These are phyloP conservation scores for Phaffia australis DNA, from an alignment of 768 basidiomycete genomes.

Conservation along the genomic window DNA sequence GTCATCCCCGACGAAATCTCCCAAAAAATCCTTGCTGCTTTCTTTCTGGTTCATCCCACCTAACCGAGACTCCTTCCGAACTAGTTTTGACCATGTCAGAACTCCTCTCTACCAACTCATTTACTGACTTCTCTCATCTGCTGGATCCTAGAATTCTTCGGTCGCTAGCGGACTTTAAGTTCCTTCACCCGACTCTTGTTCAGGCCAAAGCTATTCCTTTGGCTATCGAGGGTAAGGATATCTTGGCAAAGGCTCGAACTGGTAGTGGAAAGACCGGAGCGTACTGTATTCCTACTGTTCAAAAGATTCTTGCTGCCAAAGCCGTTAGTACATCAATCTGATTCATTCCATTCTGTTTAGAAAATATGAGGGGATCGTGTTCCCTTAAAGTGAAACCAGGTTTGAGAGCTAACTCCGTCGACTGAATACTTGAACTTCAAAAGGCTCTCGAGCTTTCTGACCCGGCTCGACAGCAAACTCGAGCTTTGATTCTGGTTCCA, in stretches of 20 bases:
- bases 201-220: slow-evolving; percentile 86
- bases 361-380: not conserved
- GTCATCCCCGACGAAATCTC: too few species aligned
- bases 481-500: slow-evolving; percentile 51
- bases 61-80: too few species aligned
- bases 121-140: slow-evolving; percentile 55
- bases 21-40: too few species aligned
- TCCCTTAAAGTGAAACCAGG: too few species aligned
- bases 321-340: slow-evolving; percentile 52
- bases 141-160: slow-evolving; percentile 76
- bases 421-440: not conserved
- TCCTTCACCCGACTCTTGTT: slow-evolving; percentile 81
- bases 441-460: slow-evolving; percentile 23
- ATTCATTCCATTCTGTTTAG: not conserved
- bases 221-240: slow-evolving; percentile 71
- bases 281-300: slow-evolving; percentile 80
- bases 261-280: slow-evolving; percentile 97
- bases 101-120: slow-evolving; percentile 33
- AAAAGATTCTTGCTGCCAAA: slow-evolving; percentile 75
- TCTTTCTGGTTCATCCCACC: too few species aligned
- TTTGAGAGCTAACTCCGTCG: not conserved
- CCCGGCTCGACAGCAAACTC: slow-evolving; percentile 43
- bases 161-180: slow-evolving; percentile 78
- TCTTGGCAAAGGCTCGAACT: slow-evolving; percentile 85
- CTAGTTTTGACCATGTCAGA: slow-evolving; percentile 18